Percentiles rank a stretch among this genome's conserved stretches.
Conservation (phyloP, 306 rosid genomes). For the Arachis hypogaea region DNA sequence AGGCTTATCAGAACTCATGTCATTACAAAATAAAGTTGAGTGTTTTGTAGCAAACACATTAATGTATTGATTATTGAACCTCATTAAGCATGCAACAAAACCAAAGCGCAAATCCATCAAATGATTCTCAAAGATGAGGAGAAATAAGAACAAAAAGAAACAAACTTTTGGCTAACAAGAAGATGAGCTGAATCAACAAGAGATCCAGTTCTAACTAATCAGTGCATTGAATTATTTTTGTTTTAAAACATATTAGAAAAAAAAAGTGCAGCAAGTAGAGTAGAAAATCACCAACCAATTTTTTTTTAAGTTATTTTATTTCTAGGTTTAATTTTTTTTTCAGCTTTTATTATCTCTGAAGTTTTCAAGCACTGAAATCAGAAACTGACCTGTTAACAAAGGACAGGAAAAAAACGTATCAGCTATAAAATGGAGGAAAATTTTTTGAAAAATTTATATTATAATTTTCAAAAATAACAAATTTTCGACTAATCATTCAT, state of each 20-base stretch:
- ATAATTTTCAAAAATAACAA: slow-evolving; percentile 31
- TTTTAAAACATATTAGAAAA: too few relatives aligned
- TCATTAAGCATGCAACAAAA: slow-evolving; percentile 27
- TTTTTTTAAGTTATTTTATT: slow-evolving; percentile 3
- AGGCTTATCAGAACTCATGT: background rate
- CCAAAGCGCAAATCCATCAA: slow-evolving; percentile 39
- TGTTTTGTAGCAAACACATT: slow-evolving; percentile 7
- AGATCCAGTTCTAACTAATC: slow-evolving; percentile 35
- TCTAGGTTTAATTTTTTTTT: background rate
- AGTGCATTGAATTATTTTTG: slow-evolving; percentile 7
- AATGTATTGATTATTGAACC: slow-evolving; percentile 16
- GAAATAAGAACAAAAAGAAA: slow-evolving; percentile 5
- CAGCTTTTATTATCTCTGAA: background rate
- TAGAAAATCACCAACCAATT: slow-evolving; percentile 3
- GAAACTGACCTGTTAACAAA: slow-evolving; percentile 23
- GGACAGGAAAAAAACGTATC: background rate
- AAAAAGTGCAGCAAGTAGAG: background rate
- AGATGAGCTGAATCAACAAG: slow-evolving; percentile 25
- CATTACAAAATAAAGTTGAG: background rate
- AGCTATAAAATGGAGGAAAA: slow-evolving; percentile 19
- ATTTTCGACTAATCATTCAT: slow-evolving; percentile 8
- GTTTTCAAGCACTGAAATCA: slow-evolving; percentile 30
- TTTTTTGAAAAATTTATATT: slow-evolving; percentile 11
- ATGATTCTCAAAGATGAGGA: slow-evolving; percentile 18
- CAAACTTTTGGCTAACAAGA: slow-evolving; percentile 19